phyloP scores from a whole-genome alignment of 805 yeast genomes.

The Candida alai region DNA sequence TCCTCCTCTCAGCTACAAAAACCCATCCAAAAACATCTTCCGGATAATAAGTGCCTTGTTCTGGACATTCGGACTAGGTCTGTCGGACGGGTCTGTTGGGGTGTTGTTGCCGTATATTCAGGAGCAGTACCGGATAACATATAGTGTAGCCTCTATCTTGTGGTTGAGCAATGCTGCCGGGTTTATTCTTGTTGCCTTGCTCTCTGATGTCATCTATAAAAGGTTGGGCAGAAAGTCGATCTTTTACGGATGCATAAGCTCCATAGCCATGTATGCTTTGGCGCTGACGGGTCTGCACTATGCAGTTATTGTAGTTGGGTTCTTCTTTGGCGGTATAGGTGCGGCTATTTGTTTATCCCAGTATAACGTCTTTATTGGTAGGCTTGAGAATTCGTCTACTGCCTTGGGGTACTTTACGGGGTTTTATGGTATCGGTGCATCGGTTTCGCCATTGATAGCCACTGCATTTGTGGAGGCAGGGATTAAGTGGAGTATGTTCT shows the following conservation, averaged over 20 bases:
- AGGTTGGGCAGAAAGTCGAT: slow-evolving; percentile 38
- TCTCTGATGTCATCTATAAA: slow-evolving; percentile 42
- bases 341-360: slow-evolving; percentile 48
- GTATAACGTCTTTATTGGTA: slow-evolving; percentile 47
- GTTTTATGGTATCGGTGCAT: slow-evolving; percentile 68
- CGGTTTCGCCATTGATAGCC: slow-evolving; percentile 62
- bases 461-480: slow-evolving; percentile 50
- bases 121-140: slow-evolving; percentile 41
- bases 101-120: slow-evolving; percentile 57
- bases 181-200: slow-evolving; percentile 44
- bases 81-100: slow-evolving; percentile 58
- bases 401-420: slow-evolving; percentile 65
- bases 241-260: slow-evolving; percentile 33
- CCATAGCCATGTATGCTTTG: slow-evolving; percentile 40
- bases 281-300: slow-evolving; percentile 46
- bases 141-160: slow-evolving; percentile 52
- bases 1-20: slow-evolving; percentile 27
- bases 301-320: slow-evolving; percentile 46
- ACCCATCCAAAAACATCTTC: slow-evolving; percentile 42
- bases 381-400: slow-evolving; percentile 51
- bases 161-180: slow-evolving; percentile 60
- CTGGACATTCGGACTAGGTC: slow-evolving; percentile 42
- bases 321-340: slow-evolving; percentile 56
- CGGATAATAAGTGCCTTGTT: slow-evolving; percentile 37
- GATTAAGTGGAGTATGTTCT: slow-evolving; percentile 51